Base-by-base conservation (phyloP, 495 filamentous ascomycete genomes). In the Thermothielavioides terrestris region DNA sequence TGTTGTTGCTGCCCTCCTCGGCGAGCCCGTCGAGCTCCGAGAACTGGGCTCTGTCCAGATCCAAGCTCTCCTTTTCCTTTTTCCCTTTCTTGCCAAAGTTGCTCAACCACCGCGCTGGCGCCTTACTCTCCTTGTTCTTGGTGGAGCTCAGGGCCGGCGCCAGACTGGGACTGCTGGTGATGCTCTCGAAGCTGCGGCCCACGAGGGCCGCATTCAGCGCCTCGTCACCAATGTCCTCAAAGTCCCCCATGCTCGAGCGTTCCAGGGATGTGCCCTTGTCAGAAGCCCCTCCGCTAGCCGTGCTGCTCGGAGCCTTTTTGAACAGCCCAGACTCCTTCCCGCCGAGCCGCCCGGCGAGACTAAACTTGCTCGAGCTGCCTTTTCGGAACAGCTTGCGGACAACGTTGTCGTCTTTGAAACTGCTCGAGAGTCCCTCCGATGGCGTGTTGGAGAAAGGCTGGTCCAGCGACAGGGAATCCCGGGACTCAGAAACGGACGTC, bases 351-450 rank as follows among this genome's bases (percentile, higher is more conserved):
- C 82, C 85, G 6, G 84, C 77, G 20, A 82, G 67, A 58, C 81
- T 84, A 66, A 89, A 89, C 65, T 89, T 90, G 63, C 82, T 79
- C 17, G 84, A 85, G 66, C 82, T 86, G 47, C 85, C 78, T 60
- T 90, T 90, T 40, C 86, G 82, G 20, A 85, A 82, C 51, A 90
- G 78, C 60, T 87, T 85, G 51, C 82, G 77, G 34, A 88, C 76
- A 3, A 80, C 72, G 47, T 68, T 71, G 48, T 75, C 73, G 46
- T 78, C 74, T 46, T 77, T 62, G 44, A 47, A 58, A 35, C 65
- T 67, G 42, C 56, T 39, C 7, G 58, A 64, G 3, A 66, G 42
- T 2, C 60, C 63, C 37, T 90, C 86, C 14, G 78, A 77, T 10
- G 81, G 78, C 1, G 79, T 78, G 41, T 80, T 79, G 50, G 84